Evolutionary conservation across 768 basidiomycete genomes (phyloP), one percentile per base, ranked within the genome.

Genomic region (Russula olivacea): DNA sequence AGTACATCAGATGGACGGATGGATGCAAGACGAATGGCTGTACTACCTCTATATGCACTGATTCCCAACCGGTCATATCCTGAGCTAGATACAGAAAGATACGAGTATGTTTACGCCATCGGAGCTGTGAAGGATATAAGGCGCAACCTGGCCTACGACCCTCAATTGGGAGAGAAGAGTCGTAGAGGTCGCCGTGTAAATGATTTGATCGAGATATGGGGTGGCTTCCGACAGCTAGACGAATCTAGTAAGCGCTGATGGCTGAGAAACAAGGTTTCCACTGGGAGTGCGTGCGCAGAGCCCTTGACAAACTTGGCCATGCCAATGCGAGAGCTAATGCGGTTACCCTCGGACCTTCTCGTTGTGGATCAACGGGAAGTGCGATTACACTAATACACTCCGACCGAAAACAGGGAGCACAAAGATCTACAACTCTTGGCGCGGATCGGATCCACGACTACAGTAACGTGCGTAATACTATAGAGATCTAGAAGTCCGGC

Each of bases 201-300:
- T 60, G 54, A 64, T 64, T 30, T 51, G 58, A 64, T 64, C 63
- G 54, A 64, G 63, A 64, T 64, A 64, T 59, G 54, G 58, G 63
- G 63, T 55, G 41, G 54, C 63, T 64, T 64, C 63, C 54, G 32
- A 50, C 53, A 47, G 53, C 58, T 51, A 59, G 54, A 64, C 63
- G 63, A 55, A 64, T 60, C 34, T 40, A 64, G 63, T 64, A 60
- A 45, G 63, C 63, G 63, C 63, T 64, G 59, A 59, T 60, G 54
- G 30, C 58, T 59, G 49, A 41, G 47, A 54, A 64, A 59, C 58
- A 59, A 64, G 45, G 58, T 64, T 64, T 60, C 55, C 10, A 59
- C 63, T 34, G 55, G 55, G 30, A 21, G 58, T 50, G 28, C 19
- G 48, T 50, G 38, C 28, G 23, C 47, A 38, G 58, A 30, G 25